Conservation (phyloP, 2,329 filamentous ascomycete species). For the Helotiales sp. region DNA sequence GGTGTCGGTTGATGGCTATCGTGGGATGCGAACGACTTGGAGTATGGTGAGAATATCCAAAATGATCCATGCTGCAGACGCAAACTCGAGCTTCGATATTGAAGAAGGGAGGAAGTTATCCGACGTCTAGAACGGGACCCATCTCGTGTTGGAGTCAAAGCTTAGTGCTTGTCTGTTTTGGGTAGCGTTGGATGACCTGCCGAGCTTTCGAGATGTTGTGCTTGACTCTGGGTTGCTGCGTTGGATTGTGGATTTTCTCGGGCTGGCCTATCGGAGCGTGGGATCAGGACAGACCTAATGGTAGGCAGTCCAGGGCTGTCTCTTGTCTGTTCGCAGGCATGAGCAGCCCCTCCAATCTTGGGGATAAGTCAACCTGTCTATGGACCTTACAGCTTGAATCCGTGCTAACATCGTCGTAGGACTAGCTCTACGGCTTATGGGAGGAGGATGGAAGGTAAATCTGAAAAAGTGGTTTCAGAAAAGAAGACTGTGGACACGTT, state of each 20-base stretch:
- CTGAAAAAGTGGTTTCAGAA: background rate
- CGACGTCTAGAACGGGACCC: constrained; percentile 62
- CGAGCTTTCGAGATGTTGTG: constrained; percentile 7
- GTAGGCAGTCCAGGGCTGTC: constrained; percentile 36
- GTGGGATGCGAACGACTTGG: constrained; percentile 24
- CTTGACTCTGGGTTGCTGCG: constrained; percentile 21
- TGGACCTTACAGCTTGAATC: background rate
- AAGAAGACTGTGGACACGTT: too few relatives aligned
- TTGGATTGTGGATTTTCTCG: constrained; percentile 17
- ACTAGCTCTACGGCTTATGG: background rate
- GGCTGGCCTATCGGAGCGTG: constrained; percentile 13
- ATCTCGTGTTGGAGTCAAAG: constrained; percentile 94
- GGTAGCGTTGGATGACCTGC: constrained; percentile 25
- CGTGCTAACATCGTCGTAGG: constrained; percentile 27
- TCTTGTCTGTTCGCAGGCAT: constrained; percentile 18
- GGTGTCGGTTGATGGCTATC: constrained; percentile 4
- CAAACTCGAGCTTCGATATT: constrained; percentile 10
- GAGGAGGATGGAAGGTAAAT: background rate
- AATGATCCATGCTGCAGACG: constrained; percentile 22
- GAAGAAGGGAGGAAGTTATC: constrained; percentile 18
- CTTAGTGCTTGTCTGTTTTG: constrained; percentile 74
- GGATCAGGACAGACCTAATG: constrained; percentile 30
- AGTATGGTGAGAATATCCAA: constrained; percentile 25
- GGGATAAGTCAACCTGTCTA: constrained; percentile 34
- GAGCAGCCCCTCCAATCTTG: constrained; percentile 34